phyloP scores from a whole-genome alignment of 345 rosid genomes.

The Aegle marmelos region DNA sequence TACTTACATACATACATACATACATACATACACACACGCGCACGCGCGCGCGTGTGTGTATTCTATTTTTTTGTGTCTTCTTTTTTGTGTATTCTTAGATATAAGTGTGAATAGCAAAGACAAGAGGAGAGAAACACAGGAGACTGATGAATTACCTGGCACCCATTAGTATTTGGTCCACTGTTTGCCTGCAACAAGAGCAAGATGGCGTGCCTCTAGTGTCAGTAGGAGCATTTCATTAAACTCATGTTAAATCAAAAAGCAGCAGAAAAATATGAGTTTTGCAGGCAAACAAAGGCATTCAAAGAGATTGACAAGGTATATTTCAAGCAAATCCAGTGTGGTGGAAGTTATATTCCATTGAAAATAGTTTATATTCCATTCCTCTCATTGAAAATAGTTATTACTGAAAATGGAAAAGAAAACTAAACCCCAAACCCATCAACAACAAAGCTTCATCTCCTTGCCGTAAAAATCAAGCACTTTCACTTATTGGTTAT shows the following conservation, averaged over 20 bases:
- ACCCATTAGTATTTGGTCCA: conserved; percentile 83
- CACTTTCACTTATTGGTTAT: background rate
- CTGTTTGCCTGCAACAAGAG: conserved; percentile 74
- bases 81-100: background rate
- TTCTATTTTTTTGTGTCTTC: too few species aligned
- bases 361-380: background rate
- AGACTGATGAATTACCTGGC: conserved; percentile 54
- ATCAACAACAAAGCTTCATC: background rate
- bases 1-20: too few species aligned
- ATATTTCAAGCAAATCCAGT: background rate
- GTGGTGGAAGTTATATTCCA: background rate
- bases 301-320: background rate
- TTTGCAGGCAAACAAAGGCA: background rate
- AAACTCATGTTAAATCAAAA: background rate
- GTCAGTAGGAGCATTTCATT: background rate
- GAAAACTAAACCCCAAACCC: background rate
- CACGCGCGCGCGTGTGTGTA: too few species aligned
- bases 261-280: background rate
- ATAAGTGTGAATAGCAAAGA: background rate
- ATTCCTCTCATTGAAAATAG: background rate
- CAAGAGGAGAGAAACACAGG: background rate
- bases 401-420: background rate
- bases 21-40: too few species aligned
- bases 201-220: conserved; percentile 1
- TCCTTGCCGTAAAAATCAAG: background rate